Evolutionary conservation across 495 filamentous ascomycete genomes (phyloP), one percentile per base, ranked within the genome.

Genomic region (Tuber magnatum): DNA sequence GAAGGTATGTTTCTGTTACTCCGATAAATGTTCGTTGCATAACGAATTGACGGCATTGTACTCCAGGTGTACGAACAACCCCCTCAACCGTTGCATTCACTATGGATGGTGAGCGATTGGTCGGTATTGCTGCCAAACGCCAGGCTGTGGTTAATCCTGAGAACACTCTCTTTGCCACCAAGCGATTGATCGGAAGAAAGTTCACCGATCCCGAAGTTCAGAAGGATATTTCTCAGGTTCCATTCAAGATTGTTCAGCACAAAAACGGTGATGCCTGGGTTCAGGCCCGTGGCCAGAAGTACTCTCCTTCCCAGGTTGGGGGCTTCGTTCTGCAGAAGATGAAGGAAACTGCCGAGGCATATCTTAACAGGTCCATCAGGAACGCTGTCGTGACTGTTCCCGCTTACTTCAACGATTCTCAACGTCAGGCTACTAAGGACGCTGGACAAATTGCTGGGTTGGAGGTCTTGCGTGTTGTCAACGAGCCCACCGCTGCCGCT

Each of bases 241-340:
- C 95, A 73, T 99, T 97, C 89, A 98, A 98, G 89, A 99, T 99
- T 81, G 91, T 98, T 69, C 94, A 97, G 86, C 95, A 99, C 90
- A 89, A 88, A 85, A 99, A 99, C 83, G 95, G 95, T 80, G 95
- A 99, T 82, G 95, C 95, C 80, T 99, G 95, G 95, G 91, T 99
- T 74, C 90, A 94, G 86, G 94, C 95, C 80, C 93, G 93, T 80
- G 94, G 93, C 81, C 90, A 97, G 86, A 97, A 93, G 84, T 99
- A 98, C 89, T 99, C 95, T 78, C 95, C 95, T 65, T 97, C 94
- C 8, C 95, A 99, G 86, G 92, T 99, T 78, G 95, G 95, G 88
- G 95, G 95, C 82, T 97, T 98, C 85, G 88, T 97, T 81, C 88
- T 99, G 78, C 90, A 93, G 83, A 97, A 97, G 88, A 97, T 97